These are phyloP conservation scores for Salix caprea DNA, from an alignment of 345 rosid species.

Conservation along the genomic window DNA sequence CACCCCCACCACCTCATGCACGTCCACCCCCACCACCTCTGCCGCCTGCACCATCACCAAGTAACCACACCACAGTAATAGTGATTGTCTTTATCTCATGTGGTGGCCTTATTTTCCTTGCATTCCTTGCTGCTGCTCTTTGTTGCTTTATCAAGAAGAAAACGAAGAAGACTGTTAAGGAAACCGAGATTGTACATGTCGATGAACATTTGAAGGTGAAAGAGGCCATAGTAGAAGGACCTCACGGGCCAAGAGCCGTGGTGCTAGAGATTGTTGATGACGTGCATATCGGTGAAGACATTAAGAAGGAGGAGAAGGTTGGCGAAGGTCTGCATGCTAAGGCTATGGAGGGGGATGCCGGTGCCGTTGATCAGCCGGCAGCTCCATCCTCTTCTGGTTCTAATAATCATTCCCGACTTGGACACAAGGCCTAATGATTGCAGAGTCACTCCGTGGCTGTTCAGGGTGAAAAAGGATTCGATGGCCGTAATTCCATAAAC, in stretches of 20 bases:
- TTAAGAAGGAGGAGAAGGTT: conserved; percentile 32
- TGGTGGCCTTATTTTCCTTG: conserved; percentile 51
- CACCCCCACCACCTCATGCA: conserved; percentile 16
- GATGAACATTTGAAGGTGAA: conserved; percentile 59
- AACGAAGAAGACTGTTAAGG: conserved; percentile 34
- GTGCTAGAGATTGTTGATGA: conserved; percentile 55
- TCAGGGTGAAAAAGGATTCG: too few relatives aligned
- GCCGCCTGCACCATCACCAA: conserved; percentile 39
- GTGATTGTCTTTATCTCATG: conserved; percentile 52
- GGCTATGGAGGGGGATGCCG: background rate
- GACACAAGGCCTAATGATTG: conserved; percentile 10
- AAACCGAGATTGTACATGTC: conserved; percentile 27
- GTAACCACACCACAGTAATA: conserved; percentile 40
- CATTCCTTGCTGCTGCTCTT: conserved; percentile 40
- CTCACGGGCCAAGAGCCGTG: conserved; percentile 41
- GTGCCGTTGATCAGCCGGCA: background rate
- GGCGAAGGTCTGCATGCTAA: conserved; percentile 16
- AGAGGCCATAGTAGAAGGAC: conserved; percentile 49
- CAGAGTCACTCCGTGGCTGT: too few relatives aligned
- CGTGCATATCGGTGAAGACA: conserved; percentile 38
- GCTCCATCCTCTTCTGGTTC: conserved; percentile 12
- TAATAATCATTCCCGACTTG: conserved; percentile 2
- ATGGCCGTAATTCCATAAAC: too few relatives aligned
- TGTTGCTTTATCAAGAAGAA: conserved; percentile 48
- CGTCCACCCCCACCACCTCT: conserved; percentile 17